These are phyloP conservation scores for Lentinula sp. DNA, from an alignment of 768 basidiomycete genomes.

Conservation along the genomic window DNA sequence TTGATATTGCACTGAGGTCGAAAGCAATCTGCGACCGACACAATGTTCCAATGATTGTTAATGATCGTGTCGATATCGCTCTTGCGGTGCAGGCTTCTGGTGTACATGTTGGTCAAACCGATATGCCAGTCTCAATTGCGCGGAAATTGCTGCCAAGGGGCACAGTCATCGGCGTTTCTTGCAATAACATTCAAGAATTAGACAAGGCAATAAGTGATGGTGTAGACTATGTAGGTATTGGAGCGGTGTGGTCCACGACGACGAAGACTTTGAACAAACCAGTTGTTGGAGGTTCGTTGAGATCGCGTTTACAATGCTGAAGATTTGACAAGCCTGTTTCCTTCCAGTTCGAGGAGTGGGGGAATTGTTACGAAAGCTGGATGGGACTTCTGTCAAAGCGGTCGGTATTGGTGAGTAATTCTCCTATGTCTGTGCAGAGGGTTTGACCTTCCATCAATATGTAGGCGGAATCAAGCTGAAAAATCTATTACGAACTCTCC, in stretches of 20 bases:
- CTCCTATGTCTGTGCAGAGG: neutral
- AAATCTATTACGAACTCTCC: conserved; percentile 71
- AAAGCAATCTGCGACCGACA: conserved; percentile 72
- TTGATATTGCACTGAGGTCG: conserved; percentile 62
- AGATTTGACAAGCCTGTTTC: neutral
- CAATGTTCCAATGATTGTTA: conserved; percentile 79
- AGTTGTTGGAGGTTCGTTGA: conserved; percentile 40
- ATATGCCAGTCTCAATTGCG: conserved; percentile 68
- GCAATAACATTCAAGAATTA: conserved; percentile 64
- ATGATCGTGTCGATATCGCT: conserved; percentile 84
- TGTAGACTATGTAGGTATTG: conserved; percentile 86
- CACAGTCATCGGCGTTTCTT: conserved; percentile 77
- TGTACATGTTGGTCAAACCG: conserved; percentile 86
- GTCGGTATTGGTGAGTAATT: conserved; percentile 75
- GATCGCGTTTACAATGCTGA: neutral
- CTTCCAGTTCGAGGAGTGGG: conserved; percentile 57
- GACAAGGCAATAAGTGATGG: conserved; percentile 52
- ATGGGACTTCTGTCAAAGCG: conserved; percentile 57
- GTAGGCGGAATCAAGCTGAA: conserved; percentile 81
- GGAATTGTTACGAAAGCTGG: conserved; percentile 55
- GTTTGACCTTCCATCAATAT: neutral
- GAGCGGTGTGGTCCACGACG: conserved; percentile 74
- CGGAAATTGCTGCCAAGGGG: conserved; percentile 61
- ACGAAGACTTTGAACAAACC: conserved; percentile 70
- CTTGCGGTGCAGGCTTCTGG: conserved; percentile 72